These are phyloP conservation scores for Cucurbita ficifolia DNA, from an alignment of 306 rosid genomes.

Conservation along the genomic window DNA sequence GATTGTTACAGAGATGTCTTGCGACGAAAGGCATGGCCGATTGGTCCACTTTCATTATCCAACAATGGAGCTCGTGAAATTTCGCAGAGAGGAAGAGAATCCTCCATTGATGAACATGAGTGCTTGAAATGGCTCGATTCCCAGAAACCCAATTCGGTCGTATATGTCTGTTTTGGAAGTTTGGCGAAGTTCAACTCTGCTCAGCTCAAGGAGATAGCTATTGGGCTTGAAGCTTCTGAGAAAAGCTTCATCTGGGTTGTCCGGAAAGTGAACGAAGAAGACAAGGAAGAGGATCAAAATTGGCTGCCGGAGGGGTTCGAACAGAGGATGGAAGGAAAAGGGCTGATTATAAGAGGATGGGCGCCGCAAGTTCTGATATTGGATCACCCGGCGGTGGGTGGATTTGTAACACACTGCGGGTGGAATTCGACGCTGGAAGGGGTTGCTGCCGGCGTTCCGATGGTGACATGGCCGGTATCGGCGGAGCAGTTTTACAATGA, in stretches of 20 bases:
- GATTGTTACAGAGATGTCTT: slow-evolving; percentile 2
- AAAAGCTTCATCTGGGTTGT: slow-evolving; percentile 11
- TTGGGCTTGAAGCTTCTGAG: slow-evolving; percentile 9
- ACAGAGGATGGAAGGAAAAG: slow-evolving; percentile 17
- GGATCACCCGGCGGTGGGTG: slow-evolving; percentile 37
- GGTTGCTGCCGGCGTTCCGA: slow-evolving; percentile 32
- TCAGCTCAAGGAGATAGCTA: slow-evolving; percentile 15
- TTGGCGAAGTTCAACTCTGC: slow-evolving; percentile 1
- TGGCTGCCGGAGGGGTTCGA: slow-evolving; percentile 24
- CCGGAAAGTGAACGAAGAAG: background rate
- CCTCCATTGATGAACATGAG: slow-evolving; percentile 9
- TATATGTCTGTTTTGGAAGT: slow-evolving; percentile 28
- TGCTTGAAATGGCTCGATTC: slow-evolving; percentile 24
- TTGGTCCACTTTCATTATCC: slow-evolving; percentile 20
- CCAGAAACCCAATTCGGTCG: slow-evolving; percentile 17
- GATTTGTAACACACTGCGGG: slow-evolving; percentile 64
- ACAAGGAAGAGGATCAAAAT: background rate
- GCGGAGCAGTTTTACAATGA: background rate
- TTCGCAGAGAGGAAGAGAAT: slow-evolving; percentile 11
- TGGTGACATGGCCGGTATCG: slow-evolving; percentile 59
- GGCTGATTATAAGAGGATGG: slow-evolving; percentile 21
- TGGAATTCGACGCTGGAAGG: slow-evolving; percentile 69
- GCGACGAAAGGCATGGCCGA: slow-evolving; percentile 13
- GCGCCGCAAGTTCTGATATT: slow-evolving; percentile 42
- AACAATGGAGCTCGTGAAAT: slow-evolving; percentile 9